Base-by-base conservation (phyloP, 352 stramenopile genomes). In the Phytopythium sindhum region DNA sequence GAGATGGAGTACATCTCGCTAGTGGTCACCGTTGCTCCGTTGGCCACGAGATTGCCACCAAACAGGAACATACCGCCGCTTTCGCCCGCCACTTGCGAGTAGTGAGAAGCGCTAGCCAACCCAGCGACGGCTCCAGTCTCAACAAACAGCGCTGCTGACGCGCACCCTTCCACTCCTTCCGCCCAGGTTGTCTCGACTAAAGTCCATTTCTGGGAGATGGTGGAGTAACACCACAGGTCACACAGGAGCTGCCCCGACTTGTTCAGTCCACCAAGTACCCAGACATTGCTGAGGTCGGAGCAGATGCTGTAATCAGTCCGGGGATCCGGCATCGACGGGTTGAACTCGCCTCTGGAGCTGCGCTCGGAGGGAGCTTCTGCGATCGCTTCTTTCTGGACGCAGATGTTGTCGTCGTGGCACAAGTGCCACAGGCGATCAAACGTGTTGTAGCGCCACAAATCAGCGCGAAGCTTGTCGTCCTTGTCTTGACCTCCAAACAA, bases 341-440 rank as follows among this genome's bases (percentile, higher is more conserved):
- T 77, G 62, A 79, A 86, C 9, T 87, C 81, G n/a, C 51, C 69
- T 44, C 68, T 60, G 19, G 67, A 21, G 35, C 65, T 61, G 4
- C 51, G 35, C 3, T 42, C 17, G 23, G 60, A 68, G 23, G 10
- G 33, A 39, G 2, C 14, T 5, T 74, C 66, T 23, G 28, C 48
- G 9, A 21, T 63, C 6, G 37, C 7, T 14, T 86, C 68, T 42
- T 66, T 67, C 5, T 63, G 69, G 28, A 45, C 73, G 11, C 64
- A 74, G 41, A 94, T 88, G 61, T 82, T 88, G 63, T 96, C 88
- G 39, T 95, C 86, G 57, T 95, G 74, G 31, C 83, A 94, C 44
- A 96, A 74, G 60, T 94, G 79, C 88, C 88, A 96, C 31, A 92
- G 69, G 21, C 86, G 84, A 59, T 96, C 88, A 65, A 96, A 96